Base-by-base conservation (phyloP, 192 early-diverging fungal genomes). In the Coemansia sp. region DNA sequence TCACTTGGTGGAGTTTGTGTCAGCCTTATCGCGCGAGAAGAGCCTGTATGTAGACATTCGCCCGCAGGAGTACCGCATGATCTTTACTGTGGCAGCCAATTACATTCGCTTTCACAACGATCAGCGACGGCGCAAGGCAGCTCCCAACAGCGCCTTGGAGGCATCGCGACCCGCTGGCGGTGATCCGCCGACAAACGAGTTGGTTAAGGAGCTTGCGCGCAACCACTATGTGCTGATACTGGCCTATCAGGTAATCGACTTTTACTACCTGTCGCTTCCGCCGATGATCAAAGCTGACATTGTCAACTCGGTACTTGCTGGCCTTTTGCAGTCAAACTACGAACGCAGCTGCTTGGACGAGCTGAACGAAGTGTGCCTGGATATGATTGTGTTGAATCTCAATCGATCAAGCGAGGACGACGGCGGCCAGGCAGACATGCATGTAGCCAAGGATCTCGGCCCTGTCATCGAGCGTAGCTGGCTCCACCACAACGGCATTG, bases 31-130 rank as follows among this genome's bases (percentile, higher is more conserved):
- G 10, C 88, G 91, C 17, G 74, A 92, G 17, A 93, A 91, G 19
- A 78, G 80, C 24, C 75, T 99, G 4, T 91, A 91, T 70, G 84
- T 88, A 7, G 95, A 94, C 73, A 90, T 97, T 46, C 91, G 87
- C 0, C 88, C 88, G 20, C 72, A 79, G 17, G 93, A 96, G 63
- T 94, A 93, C 68, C 92, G 91, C 70, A 83, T 88, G 34, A 87
- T 99, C 17, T 98, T 98, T 87, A 92, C 89, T 2, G 94, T 98
- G 67, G 94, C 95, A 0, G 77, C 96, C 32, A 90, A 93, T 59
- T 95, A 97, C 75, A 93, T 98, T 19, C 77, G 73, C 55, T 77
- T 74, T 62, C 80, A 80, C 68, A 78, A 83, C 48, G 73, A 65
- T 53, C 71, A 76, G 67, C 76, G 80, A 6, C 72, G 77, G 4